These are phyloP conservation scores for Inga leiocalycina DNA, from an alignment of 306 rosid species.

Conservation along the genomic window DNA sequence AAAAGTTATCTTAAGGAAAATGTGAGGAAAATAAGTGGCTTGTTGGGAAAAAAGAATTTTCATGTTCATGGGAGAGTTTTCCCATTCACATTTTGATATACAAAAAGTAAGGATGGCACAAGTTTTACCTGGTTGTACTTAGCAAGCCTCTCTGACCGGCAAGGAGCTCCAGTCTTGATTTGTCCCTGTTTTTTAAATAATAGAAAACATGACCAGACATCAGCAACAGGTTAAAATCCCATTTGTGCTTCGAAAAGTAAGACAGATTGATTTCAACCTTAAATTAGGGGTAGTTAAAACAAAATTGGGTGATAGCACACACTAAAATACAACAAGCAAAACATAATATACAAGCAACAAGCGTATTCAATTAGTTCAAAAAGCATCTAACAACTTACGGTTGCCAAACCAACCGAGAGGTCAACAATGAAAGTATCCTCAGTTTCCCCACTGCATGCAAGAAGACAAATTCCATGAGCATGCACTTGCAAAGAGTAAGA, in stretches of 20 bases:
- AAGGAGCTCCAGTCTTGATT: slow-evolving; percentile 98
- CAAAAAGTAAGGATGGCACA: neutral
- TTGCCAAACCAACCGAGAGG: slow-evolving; percentile 91
- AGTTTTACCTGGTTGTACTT: slow-evolving; percentile 85
- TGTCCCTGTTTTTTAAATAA: slow-evolving; percentile 69
- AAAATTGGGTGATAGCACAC: neutral
- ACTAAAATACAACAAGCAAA: neutral
- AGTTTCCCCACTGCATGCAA: slow-evolving; percentile 84
- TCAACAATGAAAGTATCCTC: slow-evolving; percentile 99
- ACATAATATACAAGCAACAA: no score
- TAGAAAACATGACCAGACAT: neutral
- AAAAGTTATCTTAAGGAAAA: neutral
- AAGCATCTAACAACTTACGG: slow-evolving; percentile 47
- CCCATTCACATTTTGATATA: neutral
- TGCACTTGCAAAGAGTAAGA: neutral
- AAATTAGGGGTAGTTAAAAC: neutral
- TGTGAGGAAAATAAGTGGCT: neutral
- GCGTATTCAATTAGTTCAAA: no score
- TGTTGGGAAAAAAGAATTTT: neutral
- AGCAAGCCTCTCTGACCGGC: slow-evolving; percentile 98
- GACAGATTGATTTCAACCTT: neutral
- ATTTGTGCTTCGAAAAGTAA: neutral
- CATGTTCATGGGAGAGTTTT: neutral
- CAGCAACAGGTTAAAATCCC: neutral
- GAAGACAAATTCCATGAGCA: slow-evolving; percentile 21